Evolutionary conservation across 176 grass and related monocot species (phyloP).

Genomic region (Ananas comosus): DNA sequence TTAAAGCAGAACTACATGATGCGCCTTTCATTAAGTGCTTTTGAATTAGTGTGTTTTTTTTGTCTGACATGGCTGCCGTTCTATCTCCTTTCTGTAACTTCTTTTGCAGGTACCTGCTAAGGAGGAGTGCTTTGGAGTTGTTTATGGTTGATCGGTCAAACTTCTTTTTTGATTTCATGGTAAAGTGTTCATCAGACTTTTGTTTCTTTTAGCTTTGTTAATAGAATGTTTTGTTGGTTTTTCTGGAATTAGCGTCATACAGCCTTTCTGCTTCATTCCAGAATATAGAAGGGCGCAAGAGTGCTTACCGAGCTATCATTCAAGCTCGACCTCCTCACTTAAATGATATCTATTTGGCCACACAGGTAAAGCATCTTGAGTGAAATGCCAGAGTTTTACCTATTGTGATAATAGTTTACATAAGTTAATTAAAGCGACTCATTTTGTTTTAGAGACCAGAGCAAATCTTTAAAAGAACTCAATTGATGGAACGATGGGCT

Average conservation of each 20-base stretch:
- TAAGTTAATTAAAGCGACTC: conserved; percentile 21
- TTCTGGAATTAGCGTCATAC: conserved; percentile 16
- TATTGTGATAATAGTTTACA: conserved; percentile 3
- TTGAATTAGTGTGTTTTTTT: conserved; percentile 17
- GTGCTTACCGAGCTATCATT: conserved; percentile 90
- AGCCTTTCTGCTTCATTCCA: conserved; percentile 29
- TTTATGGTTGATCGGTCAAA: conserved; percentile 98
- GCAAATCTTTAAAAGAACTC: conserved; percentile 98
- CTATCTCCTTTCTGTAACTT: conserved; percentile 14
- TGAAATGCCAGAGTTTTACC: conserved; percentile 2
- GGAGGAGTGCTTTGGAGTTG: conserved; percentile 94
- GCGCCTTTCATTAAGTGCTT: conserved; percentile 6
- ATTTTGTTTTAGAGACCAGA: conserved; percentile 74
- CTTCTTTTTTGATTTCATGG: conserved; percentile 97
- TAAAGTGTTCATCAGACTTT: conserved; percentile 28
- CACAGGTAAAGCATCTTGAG: conserved; percentile 48
- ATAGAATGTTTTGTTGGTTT: conserved; percentile 17
- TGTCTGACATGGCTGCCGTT: conserved; percentile 5
- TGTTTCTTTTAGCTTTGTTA: background rate
- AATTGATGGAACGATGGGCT: conserved; percentile 90
- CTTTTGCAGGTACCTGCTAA: conserved; percentile 71
- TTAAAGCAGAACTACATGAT: too few relatives aligned
- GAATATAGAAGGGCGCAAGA: conserved; percentile 86
- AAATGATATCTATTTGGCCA: conserved; percentile 95
- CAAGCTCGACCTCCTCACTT: conserved; percentile 78